phyloP scores from a whole-genome alignment of 1,284 basidiomycete species.

The Coniophora puteana region DNA sequence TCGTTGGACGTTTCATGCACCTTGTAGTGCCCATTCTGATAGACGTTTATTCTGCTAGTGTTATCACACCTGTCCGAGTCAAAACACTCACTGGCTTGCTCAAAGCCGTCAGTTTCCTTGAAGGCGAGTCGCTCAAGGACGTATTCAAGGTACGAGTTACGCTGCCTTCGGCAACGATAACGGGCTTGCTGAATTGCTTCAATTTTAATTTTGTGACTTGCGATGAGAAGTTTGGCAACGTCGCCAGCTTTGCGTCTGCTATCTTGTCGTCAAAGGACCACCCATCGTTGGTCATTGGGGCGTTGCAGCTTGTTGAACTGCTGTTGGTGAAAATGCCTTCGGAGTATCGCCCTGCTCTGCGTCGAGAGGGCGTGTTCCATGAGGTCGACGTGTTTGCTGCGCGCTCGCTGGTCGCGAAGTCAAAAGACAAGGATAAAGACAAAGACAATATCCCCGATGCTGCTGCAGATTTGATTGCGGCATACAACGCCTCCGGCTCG shows the following conservation, averaged over 20 bases:
- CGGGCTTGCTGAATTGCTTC: too few relatives aligned
- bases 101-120: slow-evolving; percentile 87
- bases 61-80: slow-evolving; percentile 78
- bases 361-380: slow-evolving; percentile 91
- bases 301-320: slow-evolving; percentile 88
- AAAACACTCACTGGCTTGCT: slow-evolving; percentile 85
- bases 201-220: too few relatives aligned
- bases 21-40: slow-evolving; percentile 88
- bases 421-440: slow-evolving; percentile 51
- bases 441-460: slow-evolving; percentile 33
- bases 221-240: slow-evolving; percentile 75
- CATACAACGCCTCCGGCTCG: slow-evolving; percentile 31
- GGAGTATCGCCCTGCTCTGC: slow-evolving; percentile 84
- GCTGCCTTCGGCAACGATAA: too few relatives aligned
- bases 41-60: slow-evolving; percentile 94
- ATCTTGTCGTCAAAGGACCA: slow-evolving; percentile 91
- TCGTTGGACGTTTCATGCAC: slow-evolving; percentile 82
- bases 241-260: slow-evolving; percentile 90
- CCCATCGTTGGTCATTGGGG: slow-evolving; percentile 78
- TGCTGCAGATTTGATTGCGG: slow-evolving; percentile 32
- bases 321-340: slow-evolving; percentile 78
- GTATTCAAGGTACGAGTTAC: slow-evolving; percentile 61
- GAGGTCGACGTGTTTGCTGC: slow-evolving; percentile 79
- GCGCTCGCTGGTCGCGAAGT: slow-evolving; percentile 54
- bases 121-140: slow-evolving; percentile 68